Base-by-base conservation (phyloP, 2,329 filamentous ascomycete species). In the Pyrenochaeta sp. region DNA sequence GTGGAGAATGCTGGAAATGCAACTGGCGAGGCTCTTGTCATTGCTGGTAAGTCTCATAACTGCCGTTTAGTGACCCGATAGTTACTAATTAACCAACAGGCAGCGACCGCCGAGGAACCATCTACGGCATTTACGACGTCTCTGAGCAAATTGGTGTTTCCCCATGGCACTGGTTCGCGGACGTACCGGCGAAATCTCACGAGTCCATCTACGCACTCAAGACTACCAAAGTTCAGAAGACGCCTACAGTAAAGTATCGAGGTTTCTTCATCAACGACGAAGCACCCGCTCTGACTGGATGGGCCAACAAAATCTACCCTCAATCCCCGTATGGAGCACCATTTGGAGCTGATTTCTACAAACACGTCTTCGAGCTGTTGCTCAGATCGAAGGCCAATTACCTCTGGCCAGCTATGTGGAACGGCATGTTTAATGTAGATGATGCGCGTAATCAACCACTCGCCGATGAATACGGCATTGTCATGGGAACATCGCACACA, bases 111-210 rank as follows among this genome's bases (percentile, higher is more conserved):
- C 79, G 88, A 56, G 87, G 87, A 12, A 84, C 86, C 2, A 89
- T 91, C 49, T 91, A 83, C 63, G 89, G 89, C 10, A 77, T 90
- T 17, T 91, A 91, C 74, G 87, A 88, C 59, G 73, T 91, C 42
- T 89, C 86, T 18, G 87, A 90, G 73, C 87, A 91, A 69, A 90
- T 91, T 51, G 89, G 89, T 21, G 87, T 91, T 11, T 88, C 85
- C 29, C 87, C 87, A 61, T 89, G 86, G 85, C 84, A 89, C 73
- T 89, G 82, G 78, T 89, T 85, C 80, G 86, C 87, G 5, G 87
- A 90, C 67, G 83, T 87, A 1, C 80, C 85, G 1, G 67, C 81
- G 1, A 79, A 81, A 46, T 75, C 79, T 54, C 80, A 82, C 57
- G 70, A 78, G 18, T 77, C 79, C 6, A 83, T 90, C 48, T 88